Base-by-base conservation (phyloP, 1,284 basidiomycete genomes). In the Ceratobasidium theobromae region DNA sequence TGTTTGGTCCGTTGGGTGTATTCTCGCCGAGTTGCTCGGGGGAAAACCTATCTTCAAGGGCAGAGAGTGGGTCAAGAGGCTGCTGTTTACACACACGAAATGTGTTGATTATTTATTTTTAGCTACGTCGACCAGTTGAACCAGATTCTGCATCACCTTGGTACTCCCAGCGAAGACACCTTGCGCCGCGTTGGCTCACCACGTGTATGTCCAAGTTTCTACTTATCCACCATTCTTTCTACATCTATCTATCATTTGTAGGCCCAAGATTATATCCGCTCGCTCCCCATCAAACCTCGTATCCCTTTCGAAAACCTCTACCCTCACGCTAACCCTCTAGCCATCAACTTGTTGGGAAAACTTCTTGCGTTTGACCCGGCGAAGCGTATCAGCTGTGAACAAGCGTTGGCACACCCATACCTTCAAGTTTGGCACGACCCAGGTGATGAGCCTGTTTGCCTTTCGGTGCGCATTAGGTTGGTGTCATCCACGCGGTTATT, bases 11-110 rank as follows among this genome's bases (percentile, higher is more conserved):
- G 90, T 99, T 33, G 97, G 97, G 6, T 99, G 97, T 76, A 99
- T 99, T 72, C 83, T 99, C 46, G 97, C 97, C 1, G 97, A 99
- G 77, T 82, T 99, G 12, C 82, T 99, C 5, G 95, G 95, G 14
- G 95, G 97, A 35, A 93, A 95, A 74, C 97, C 97, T 0, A 98
- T 99, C 74, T 99, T 94, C 84, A 99, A 98, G 77, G 97, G 97
- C 62, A 82, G 95, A 79, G 96, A 99, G 88, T 95, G 77, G 73
- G 87, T 80, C 9, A 21, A 58, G n/a, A n/a, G n/a, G 35, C 5
- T 14, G 16, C 12, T 38, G 25, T 12, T 60, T 35, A 48, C 14
- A n/a, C 23, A 14, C 21, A 25, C 32, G 21, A 64, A 5, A 9
- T 11, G 9, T 8, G 43, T 40, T 54, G 32, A 48, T 16, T n/a